Evolutionary conservation across 305 asterid species (phyloP), one percentile per base, ranked within the genome.

Genomic region (Fraxinus sp.): DNA sequence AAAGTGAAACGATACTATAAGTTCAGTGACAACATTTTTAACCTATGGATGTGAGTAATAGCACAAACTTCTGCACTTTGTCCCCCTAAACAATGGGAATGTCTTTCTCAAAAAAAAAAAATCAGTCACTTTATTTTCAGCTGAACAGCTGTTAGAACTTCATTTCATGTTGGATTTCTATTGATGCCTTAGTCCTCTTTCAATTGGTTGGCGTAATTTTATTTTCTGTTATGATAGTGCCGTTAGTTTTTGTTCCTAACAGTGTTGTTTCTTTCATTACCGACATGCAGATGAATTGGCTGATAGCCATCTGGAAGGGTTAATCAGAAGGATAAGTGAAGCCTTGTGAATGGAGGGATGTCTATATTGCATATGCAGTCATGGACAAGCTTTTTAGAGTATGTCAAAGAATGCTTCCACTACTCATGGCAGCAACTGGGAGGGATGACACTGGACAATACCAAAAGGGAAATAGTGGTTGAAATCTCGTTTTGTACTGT

Each of bases 301-400:
- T 36, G 72, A 32, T 36, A 22, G 46, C 14, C 5, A 70, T 75
- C 41, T 37, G 49, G 71, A 43, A 49, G 37, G 28, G 43, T 32
- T 28, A 30, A 28, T 70, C 41, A 16, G 77, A 71, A 71, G 75
- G 8, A 68, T 68, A 28, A 30, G 13, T 71, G 43, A 71, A 71
- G 22, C 77, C 43, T 71, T 7, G 55, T 59, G 14, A 73, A 22
- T 18, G 49, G 80, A 81, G 85, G 74, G 37, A 37, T 81, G 72
- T 82, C 80, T 75, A 85, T 74, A 81, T 59, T 81, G 77, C 55
- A 76, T 81, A 78, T 80, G 85, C 81, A 79, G 84, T 84, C 46
- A 78, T 62, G 84, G 55, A 74, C 11, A 57, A 66, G 16, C 28
- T 52, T 20, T 33, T 39, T 16, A 28, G 57, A 64, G 41, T 10